Evolutionary conservation across 2,329 filamentous ascomycete species (phyloP), one percentile per base, ranked within the genome.

Genomic region (Penicillium carneum): DNA sequence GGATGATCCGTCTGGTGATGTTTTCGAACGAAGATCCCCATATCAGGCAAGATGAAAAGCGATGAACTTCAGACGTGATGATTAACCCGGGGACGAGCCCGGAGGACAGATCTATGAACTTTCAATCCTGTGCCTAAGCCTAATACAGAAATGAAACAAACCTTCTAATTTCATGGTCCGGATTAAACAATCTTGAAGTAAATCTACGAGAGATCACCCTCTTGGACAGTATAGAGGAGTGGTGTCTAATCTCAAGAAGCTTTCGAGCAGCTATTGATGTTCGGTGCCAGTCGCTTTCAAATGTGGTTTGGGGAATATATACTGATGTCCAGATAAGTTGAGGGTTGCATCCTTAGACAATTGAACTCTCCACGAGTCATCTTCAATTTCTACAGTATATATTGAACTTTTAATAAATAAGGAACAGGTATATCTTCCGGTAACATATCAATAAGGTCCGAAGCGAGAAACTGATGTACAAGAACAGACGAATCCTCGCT

Each of bases 11-110:
- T 47, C 56, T 61, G 61, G 63, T 67, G 62, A 65, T 62, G 51
- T 59, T 65, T 58, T 54, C 59, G 41, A 47, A 61, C 52, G 56
- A 67, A 65, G 61, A 54, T 52, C 46, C 41, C 43, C 33, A 56
- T 39, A 49, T 34, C 26, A 52, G 50, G 49, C 55, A 52, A 59
- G 43, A 65, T 75, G 70, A 68, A 73, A 74, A 53, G 72, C 71
- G 41, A 74, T 68, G 42, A 74, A 73, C 61, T 34, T 72, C 73
- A 48, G 69, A 74, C 50, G 71, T 75, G 57, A 77, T 63, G 67
- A 74, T 77, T 59, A 71, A 55, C 29, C 57, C 34, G 43, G 61
- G 59, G 61, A 43, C 50, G 45, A 54, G 33, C 20, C 47, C 47
- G 33, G 7, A 18, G 46, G 63, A 50, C 50, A 56, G 47, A 53